Conservation (phyloP, 1,139 yeast genomes). For the Yamadazyma blattariae region DNA sequence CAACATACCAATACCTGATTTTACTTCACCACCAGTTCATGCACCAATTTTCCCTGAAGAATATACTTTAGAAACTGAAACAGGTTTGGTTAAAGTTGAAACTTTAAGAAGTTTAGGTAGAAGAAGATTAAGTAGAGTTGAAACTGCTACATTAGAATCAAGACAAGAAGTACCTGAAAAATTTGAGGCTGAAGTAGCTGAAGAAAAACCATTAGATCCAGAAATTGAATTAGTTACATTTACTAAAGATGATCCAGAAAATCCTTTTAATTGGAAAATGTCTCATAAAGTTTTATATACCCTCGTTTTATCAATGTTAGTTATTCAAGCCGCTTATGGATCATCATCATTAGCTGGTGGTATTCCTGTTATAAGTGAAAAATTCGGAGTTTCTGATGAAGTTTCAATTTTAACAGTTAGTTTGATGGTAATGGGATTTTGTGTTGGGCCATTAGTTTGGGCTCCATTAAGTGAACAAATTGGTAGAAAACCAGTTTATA, state of each 20-base stretch:
- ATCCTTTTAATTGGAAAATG: slow-evolving; percentile 81
- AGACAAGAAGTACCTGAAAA: slow-evolving; percentile 4
- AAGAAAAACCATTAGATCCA: slow-evolving; percentile 42
- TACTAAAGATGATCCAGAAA: slow-evolving; percentile 71
- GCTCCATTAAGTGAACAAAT: slow-evolving; percentile 84
- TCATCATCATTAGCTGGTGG: slow-evolving; percentile 91
- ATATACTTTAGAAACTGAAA: slow-evolving; percentile 78
- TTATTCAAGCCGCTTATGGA: slow-evolving; percentile 86
- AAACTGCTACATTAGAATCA: neutral
- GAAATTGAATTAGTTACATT: slow-evolving; percentile 83
- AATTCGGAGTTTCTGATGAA: slow-evolving; percentile 67
- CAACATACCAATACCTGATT: slow-evolving; percentile 52
- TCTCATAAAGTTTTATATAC: slow-evolving; percentile 66
- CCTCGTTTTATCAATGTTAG: slow-evolving; percentile 59
- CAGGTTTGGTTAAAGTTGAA: slow-evolving; percentile 80
- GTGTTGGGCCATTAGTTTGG: slow-evolving; percentile 87
- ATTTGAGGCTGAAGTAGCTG: slow-evolving; percentile 16
- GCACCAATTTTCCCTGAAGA: slow-evolving; percentile 87
- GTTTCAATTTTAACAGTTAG: slow-evolving; percentile 81
- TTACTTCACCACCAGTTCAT: slow-evolving; percentile 59
- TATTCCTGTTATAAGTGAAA: slow-evolving; percentile 57
- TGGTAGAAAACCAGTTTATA: slow-evolving; percentile 84
- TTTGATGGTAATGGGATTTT: slow-evolving; percentile 84
- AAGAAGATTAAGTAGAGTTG: slow-evolving; percentile 26
- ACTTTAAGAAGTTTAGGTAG: slow-evolving; percentile 71